Conservation (phyloP, 345 rosid genomes). For the Eucalyptus camaldulensis region DNA sequence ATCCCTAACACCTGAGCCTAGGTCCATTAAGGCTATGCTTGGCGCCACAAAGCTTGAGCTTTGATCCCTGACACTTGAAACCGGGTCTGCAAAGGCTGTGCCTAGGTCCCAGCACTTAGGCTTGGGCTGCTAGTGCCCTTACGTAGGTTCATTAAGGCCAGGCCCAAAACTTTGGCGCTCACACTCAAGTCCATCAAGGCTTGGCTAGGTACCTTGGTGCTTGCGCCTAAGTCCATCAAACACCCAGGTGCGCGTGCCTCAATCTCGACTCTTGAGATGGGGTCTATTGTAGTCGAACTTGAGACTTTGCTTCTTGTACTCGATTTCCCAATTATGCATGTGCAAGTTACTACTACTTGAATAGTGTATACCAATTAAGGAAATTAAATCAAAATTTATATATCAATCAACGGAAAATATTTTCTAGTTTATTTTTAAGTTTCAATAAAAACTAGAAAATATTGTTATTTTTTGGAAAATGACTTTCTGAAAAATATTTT, state of each 20-base stretch:
- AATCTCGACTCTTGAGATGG: rapidly evolving
- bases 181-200: neutral
- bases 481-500: neutral
- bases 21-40: neutral
- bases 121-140: rapidly evolving
- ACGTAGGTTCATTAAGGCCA: neutral
- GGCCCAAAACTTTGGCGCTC: rapidly evolving
- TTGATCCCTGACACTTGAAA: neutral
- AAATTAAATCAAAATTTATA: no score
- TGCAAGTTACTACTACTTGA: neutral
- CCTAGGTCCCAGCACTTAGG: neutral
- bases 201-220: no score
- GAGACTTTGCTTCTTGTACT: neutral
- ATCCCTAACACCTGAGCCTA: neutral
- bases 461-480: neutral
- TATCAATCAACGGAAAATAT: rapidly evolving
- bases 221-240: no score
- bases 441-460: neutral
- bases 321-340: no score
- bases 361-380: no score
- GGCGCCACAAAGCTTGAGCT: neutral
- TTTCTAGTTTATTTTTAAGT: neutral
- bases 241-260: rapidly evolving
- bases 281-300: neutral
- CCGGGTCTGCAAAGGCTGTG: rapidly evolving